Evolutionary conservation across 2,329 filamentous ascomycete genomes (phyloP), one percentile per base, ranked within the genome.

Genomic region (Pseudogymnoascus sp.): DNA sequence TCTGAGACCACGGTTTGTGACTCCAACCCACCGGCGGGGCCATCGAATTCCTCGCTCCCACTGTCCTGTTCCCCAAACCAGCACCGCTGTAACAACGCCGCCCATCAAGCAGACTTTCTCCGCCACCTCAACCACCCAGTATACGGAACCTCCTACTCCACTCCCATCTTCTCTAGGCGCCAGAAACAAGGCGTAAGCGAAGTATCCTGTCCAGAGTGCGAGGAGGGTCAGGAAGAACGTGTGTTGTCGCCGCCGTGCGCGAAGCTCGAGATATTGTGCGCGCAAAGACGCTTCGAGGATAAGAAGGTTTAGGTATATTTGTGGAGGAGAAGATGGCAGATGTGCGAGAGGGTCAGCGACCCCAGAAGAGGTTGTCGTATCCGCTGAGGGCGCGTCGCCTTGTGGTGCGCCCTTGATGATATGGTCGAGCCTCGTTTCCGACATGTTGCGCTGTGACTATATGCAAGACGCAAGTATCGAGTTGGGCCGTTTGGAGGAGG

Each of bases 11-110:
- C 95, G 84, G 75, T 99, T 99, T 41, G 93, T 90, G 67, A 93
- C 87, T 69, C 84, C 86, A 70, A 98, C 88, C 90, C 95, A 98
- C 69, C 92, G 86, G 63, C 93, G 83, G 61, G 95, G 95, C 93
- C 95, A 98, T 67, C 93, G 85, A 63, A 99, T 89, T 34, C 95
- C 95, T 64, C 93, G 86, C 73, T 98, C 93, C 90, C 93, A 99
- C 75, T 97, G 93, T 28, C 95, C 95, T 0, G 93, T 97, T 14
- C 87, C 93, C 91, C 93, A 97, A 69, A 98, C 88, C 37, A 99
- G 81, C 48, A 92, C 82, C 37, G 86, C 89, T 0, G 93, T 97
- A 65, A 97, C 88, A 65, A 96, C 83, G 57, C 95, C 95, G 23
- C 92, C 92, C 77, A 96, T 90, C 73, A 97, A 89, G 71, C 90